Conservation (phyloP, 1,139 yeast genomes). For the Kodamaea sp. region DNA sequence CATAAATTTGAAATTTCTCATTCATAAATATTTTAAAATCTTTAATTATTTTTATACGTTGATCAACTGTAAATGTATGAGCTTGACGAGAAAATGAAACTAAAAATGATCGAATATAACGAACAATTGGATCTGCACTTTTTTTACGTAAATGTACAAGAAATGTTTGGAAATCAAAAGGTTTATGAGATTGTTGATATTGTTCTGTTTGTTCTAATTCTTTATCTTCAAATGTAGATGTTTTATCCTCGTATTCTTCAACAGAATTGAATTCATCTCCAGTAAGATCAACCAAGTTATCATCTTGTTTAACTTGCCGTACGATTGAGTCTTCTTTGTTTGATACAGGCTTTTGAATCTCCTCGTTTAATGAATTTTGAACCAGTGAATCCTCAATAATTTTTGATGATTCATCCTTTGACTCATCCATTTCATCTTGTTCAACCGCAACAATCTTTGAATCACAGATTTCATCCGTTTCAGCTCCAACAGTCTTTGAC, state of each 20-base stretch:
- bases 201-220: constrained; percentile 25
- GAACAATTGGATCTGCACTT: constrained; percentile 84
- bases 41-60: constrained; percentile 68
- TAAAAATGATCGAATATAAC: constrained; percentile 78
- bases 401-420: too few relatives aligned
- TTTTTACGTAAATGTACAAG: constrained; percentile 66
- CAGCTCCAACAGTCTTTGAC: background rate
- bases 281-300: constrained; percentile 15
- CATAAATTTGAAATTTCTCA: constrained; percentile 58
- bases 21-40: constrained; percentile 74
- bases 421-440: too few relatives aligned
- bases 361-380: background rate
- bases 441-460: too few relatives aligned
- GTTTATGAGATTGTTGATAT: constrained; percentile 41
- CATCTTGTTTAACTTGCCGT: constrained; percentile 2
- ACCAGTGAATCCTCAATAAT: too few relatives aligned
- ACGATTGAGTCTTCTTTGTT: background rate
- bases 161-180: constrained; percentile 83
- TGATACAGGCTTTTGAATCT: background rate
- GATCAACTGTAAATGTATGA: constrained; percentile 61
- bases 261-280: constrained; percentile 15
- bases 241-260: constrained; percentile 14
- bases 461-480: too few relatives aligned
- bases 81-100: constrained; percentile 68
- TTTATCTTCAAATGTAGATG: constrained; percentile 2